Evolutionary conservation across 1,284 basidiomycete genomes (phyloP).

Genomic region (Rhizoctonia solani): DNA sequence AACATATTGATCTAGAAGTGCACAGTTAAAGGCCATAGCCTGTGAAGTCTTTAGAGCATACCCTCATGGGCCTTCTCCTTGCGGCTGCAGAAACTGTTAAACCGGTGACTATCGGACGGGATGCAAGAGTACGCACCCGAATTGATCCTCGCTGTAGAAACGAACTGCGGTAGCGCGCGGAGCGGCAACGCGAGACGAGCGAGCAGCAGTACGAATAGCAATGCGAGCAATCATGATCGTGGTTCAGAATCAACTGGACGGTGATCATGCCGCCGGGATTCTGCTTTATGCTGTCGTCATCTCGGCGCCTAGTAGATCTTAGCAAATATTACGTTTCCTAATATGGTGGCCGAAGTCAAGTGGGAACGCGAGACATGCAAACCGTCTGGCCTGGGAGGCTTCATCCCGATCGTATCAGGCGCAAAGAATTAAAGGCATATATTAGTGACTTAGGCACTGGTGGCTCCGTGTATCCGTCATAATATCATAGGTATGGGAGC

Average conservation of each 20-base stretch:
- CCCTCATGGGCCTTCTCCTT: slow-evolving; percentile 28
- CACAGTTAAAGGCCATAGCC: background rate
- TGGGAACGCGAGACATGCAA: too few relatives aligned
- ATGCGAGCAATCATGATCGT: slow-evolving; percentile 29
- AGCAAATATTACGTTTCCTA: too few relatives aligned
- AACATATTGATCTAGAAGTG: slow-evolving; percentile 16
- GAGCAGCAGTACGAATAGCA: slow-evolving; percentile 12
- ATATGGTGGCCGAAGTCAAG: too few relatives aligned
- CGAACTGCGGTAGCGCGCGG: slow-evolving; percentile 1
- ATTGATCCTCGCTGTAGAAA: slow-evolving; percentile 31
- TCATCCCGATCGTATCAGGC: too few relatives aligned
- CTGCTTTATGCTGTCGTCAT: slow-evolving; percentile 5
- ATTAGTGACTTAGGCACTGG: too few relatives aligned
- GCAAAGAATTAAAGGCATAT: too few relatives aligned
- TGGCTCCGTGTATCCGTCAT: too few relatives aligned
- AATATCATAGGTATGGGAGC: too few relatives aligned
- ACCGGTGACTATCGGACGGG: background rate
- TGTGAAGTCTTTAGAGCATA: background rate
- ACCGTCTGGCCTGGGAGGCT: too few relatives aligned
- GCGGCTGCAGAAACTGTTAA: slow-evolving; percentile 1
- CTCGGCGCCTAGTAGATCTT: background rate
- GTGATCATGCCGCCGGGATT: slow-evolving; percentile 24
- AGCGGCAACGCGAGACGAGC: background rate
- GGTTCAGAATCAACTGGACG: slow-evolving; percentile 9
- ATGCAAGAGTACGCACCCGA: background rate